Conservation (phyloP, 129 eudicot species). For the Apium graveolens region DNA sequence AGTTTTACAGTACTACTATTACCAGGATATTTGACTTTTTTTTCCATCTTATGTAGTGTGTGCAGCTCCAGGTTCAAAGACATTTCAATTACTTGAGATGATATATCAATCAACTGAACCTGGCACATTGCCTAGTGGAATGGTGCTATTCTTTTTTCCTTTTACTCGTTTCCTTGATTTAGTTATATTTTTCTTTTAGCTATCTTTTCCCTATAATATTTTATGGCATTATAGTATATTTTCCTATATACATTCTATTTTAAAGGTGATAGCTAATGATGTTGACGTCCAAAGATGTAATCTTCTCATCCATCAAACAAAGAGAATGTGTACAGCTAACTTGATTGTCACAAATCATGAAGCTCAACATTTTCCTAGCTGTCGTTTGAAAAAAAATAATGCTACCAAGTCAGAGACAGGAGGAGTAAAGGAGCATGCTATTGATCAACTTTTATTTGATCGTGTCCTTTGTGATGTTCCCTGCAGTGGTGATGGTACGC, state of each 20-base stretch:
- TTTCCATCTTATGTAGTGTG: constrained; percentile 58
- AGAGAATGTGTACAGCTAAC: constrained; percentile 96
- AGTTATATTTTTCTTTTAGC: neutral
- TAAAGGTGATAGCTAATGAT: constrained; percentile 91
- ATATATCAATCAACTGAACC: constrained; percentile 51
- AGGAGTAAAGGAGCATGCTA: constrained; percentile 21
- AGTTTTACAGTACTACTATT: neutral
- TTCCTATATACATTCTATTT: constrained; percentile 14
- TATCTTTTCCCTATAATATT: neutral
- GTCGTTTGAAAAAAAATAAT: constrained; percentile 49
- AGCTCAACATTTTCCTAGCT: constrained; percentile 95
- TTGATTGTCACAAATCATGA: constrained; percentile 95
- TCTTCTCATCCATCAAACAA: constrained; percentile 98
- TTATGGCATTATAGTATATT: neutral
- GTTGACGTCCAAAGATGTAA: constrained; percentile 95
- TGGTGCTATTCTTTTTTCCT: constrained; percentile 39
- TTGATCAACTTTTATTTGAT: constrained; percentile 81
- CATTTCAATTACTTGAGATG: constrained; percentile 95
- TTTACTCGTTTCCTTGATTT: neutral
- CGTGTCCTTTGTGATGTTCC: constrained; percentile 99
- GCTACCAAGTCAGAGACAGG: constrained; percentile 28
- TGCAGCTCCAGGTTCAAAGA: constrained; percentile 99
- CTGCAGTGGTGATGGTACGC: constrained; percentile 98
- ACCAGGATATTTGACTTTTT: constrained; percentile 9
- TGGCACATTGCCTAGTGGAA: constrained; percentile 78